These are phyloP conservation scores for Blastobotrys peoriensis DNA, from an alignment of 805 yeast genomes.

Conservation along the genomic window DNA sequence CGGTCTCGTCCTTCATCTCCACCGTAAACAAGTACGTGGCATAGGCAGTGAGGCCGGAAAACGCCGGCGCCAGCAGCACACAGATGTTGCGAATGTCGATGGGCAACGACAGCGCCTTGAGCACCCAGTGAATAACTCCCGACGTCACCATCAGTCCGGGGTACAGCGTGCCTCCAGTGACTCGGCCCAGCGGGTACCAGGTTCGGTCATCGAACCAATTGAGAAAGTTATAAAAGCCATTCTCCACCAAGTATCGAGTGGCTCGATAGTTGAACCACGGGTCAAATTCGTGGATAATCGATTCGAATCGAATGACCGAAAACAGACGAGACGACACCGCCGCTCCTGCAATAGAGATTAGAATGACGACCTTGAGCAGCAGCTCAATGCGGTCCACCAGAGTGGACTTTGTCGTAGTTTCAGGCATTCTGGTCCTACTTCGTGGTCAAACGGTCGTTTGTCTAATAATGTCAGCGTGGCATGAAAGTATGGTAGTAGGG, in stretches of 20 bases:
- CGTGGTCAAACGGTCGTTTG: background rate
- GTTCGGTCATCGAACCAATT: constrained; percentile 99
- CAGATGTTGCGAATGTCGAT: constrained; percentile 93
- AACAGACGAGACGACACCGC: constrained; percentile 88
- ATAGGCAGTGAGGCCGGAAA: constrained; percentile 85
- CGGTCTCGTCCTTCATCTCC: constrained; percentile 84
- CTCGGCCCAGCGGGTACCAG: constrained; percentile 99
- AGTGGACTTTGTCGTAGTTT: too few species aligned
- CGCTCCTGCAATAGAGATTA: constrained; percentile 78
- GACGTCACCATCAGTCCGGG: constrained; percentile 98
- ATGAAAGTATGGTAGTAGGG: background rate
- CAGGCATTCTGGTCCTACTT: too few species aligned
- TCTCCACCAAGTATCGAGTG: constrained; percentile 79
- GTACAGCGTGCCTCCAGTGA: constrained; percentile 96
- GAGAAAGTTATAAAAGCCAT: constrained; percentile 83
- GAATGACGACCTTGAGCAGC: constrained; percentile 58
- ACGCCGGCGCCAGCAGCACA: constrained; percentile 94
- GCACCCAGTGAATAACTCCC: constrained; percentile 76
- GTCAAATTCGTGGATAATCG: constrained; percentile 90
- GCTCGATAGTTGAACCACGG: constrained; percentile 77
- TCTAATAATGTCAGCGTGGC: background rate
- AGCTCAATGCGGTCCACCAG: constrained; percentile 21
- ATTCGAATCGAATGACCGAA: constrained; percentile 93
- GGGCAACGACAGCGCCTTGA: constrained; percentile 62
- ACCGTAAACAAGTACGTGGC: constrained; percentile 81